phyloP scores from a whole-genome alignment of 2,329 filamentous ascomycete species.

The Epicoccum nigrum region DNA sequence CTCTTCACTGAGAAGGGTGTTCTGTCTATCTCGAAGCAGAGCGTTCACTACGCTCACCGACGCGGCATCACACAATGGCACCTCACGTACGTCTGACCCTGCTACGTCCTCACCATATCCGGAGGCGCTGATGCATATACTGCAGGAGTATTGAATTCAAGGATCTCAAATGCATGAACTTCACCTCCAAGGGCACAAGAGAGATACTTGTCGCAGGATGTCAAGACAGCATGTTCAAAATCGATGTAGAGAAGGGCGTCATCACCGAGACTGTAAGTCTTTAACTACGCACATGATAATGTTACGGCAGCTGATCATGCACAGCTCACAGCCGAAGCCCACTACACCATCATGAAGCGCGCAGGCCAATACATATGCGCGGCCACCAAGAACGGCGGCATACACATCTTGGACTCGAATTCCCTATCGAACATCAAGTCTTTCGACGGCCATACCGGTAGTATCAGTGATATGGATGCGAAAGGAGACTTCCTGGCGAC shows the following conservation, averaged over 20 bases:
- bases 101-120: background rate
- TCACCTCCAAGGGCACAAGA: conserved; percentile 81
- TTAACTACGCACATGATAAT: background rate
- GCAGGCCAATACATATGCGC: conserved; percentile 87
- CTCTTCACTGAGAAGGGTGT: conserved; percentile 91
- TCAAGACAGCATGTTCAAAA: conserved; percentile 82
- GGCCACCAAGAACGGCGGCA: conserved; percentile 79
- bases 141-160: conserved; percentile 75
- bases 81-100: conserved; percentile 63
- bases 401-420: conserved; percentile 84
- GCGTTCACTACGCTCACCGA: conserved; percentile 86
- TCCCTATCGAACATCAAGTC: conserved; percentile 79
- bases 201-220: conserved; percentile 87
- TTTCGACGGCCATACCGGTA: conserved; percentile 88
- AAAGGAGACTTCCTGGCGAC: conserved; percentile 94
- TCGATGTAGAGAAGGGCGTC: conserved; percentile 65
- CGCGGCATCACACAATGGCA: conserved; percentile 89
- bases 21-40: conserved; percentile 79
- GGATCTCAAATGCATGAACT: conserved; percentile 93
- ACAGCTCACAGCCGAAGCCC: conserved; percentile 71
- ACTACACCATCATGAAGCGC: conserved; percentile 92
- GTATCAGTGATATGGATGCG: conserved; percentile 96
- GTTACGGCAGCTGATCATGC: conserved; percentile 30
- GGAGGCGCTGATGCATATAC: conserved; percentile 24
- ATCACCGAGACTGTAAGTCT: conserved; percentile 49